Evolutionary conservation across 2,329 filamentous ascomycete genomes (phyloP), one percentile per base, ranked within the genome.

Genomic region (Purpureocillium takamizusanense): DNA sequence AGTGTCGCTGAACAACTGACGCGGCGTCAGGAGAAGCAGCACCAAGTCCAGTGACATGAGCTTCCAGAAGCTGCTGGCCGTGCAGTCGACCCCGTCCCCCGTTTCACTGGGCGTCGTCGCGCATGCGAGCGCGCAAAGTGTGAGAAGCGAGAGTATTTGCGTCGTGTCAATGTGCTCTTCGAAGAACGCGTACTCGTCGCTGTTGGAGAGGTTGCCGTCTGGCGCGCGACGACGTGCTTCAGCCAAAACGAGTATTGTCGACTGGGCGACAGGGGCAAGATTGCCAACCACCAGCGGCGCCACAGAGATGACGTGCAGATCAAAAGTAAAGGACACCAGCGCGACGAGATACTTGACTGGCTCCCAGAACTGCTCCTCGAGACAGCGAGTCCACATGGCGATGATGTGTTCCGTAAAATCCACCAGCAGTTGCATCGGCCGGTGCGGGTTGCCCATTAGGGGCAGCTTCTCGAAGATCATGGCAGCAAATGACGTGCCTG

Each of bases 401-500:
- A 86, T 69, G 15, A 88, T 59, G 23, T 78, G 63, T 35, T 75
- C 66, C 36, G 76, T 78, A 46, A 88, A 79, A 42, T 79, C 74
- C 9, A 81, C 63, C 1, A 83, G 72, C 4, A 85, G 65, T 53
- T 62, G 75, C 59, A 62, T 66, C 35, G 63, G 74, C 42, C 63
- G 69, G 38, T 53, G 63, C 39, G 55, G 63, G 34, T 60, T 67
- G 37, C 74, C 73, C 44, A 79, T 67, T 6, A 67, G 54, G 0
- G 81, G 75, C n/a, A 90, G 60, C 33, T 72, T 73, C 45, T 84
- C 77, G 38, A 86, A 73, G 23, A 89, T 72, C 16, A 80, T 66
- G 3, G 83, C 76, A 0, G 83, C 76, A 7, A 89, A 66, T 1
- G 78, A 81, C 33, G 70, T 70, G 1, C 61, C 56, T 2, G 37